Base-by-base conservation (phyloP, 257 asterid genomes). In the Petunia secreta region DNA sequence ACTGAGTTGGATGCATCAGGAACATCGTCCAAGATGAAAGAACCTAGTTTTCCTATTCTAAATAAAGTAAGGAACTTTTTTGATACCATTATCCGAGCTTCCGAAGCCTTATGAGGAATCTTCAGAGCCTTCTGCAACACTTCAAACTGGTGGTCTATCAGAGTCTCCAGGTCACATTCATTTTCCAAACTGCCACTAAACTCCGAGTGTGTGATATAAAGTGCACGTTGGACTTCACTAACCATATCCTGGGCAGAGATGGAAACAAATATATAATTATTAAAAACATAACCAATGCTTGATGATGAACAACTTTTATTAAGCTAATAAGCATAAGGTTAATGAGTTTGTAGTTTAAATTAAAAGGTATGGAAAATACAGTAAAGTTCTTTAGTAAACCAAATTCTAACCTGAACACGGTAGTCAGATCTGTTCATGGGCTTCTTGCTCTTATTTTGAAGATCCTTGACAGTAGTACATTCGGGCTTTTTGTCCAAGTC, bases 41-140 rank as follows among this genome's bases (percentile, higher is more conserved):
- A 92, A 14, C 99, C 99, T 41, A 93, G 93, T 83, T 91, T 95
- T 16, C 98, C 98, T 8, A 87, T 79, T 78, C 99, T 88, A 87
- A 95, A 93, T 82, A 93, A 86, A 1, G 97, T 84, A 37, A 93
- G 89, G 84, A 95, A 95, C 80, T 90, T 93, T 92, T 92, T 95
- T 0, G 94, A 91, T 59, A 87, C 91, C 79, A 89, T 91, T 1
- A 83, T 86, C 15, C 97, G 97, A 80, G 97, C 99, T 82, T 95
- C 97, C 1, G 97, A 87, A 36, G 91, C 84, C 87, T 85, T 88
- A 69, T 92, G 90, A 41, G 96, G 94, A 83, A 95, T 80, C 86
- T 92, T 95, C 4, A 93, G 83, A 52, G 97, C 97, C 69, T 82
- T 86, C 67, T 90, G 94, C 82, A 95, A 87, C 54, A 87, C 90